Percentiles rank a stretch among this genome's conserved stretches.
phyloP scores from a whole-genome alignment of 2,329 filamentous ascomycete genomes.

The Penicillium concentricum region DNA sequence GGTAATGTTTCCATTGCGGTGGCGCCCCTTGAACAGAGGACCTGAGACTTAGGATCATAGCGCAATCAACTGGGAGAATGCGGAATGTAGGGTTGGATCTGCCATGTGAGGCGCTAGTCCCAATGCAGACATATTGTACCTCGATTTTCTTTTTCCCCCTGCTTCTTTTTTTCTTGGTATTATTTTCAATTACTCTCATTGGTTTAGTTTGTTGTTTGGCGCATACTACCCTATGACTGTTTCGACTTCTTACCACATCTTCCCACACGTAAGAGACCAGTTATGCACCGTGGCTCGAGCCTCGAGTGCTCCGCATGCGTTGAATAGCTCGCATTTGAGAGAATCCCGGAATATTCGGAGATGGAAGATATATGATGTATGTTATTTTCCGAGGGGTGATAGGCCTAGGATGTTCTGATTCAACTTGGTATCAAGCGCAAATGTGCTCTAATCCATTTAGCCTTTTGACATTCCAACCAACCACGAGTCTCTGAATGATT shows the following conservation, averaged over 20 bases:
- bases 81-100: conserved; percentile 18
- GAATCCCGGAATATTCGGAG: not conserved
- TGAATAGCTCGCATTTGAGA: not conserved
- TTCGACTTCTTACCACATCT: not conserved
- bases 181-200: not conserved
- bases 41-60: not conserved
- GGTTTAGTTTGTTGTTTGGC: not conserved
- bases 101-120: conserved; percentile 17
- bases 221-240: conserved; percentile 8
- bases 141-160: not conserved
- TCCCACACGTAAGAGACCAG: not conserved
- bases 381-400: not conserved
- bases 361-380: not conserved
- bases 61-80: not conserved
- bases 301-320: not conserved
- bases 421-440: conserved; percentile 3
- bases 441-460: conserved; percentile 9
- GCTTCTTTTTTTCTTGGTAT: not conserved
- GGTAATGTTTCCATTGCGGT: conserved; percentile 19
- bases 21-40: conserved; percentile 17
- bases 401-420: not conserved
- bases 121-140: conserved; percentile 5
- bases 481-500: not conserved
- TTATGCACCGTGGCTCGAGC: not conserved
- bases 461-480: not conserved